Base-by-base conservation (phyloP, 306 rosid species). In the Luffa acutangula region DNA sequence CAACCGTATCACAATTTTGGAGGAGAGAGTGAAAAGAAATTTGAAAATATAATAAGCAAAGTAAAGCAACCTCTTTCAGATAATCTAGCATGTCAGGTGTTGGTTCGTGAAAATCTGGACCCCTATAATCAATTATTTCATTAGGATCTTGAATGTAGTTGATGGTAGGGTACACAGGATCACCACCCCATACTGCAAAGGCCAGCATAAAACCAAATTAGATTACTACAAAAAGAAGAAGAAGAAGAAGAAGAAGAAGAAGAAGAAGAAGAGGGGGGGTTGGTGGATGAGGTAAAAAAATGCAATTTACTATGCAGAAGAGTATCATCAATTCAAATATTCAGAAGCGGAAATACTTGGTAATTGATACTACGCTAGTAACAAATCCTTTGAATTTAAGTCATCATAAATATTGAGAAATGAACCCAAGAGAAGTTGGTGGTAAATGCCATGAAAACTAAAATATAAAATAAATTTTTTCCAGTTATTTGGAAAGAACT, bases 161-260 rank as follows among this genome's bases (percentile, higher is more conserved):
- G 76, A 95, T 86, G 33, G 99, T 95, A 49, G 99, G 99, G 82
- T 95, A 95, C 80, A 95, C 97, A 34, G 97, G 99, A 91, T 95
- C 99, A 56, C 99, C 99, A 46, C 97, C 99, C 99, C 99, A 95
- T 87, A 95, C 99, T 95, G 87, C 85, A 89, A 72, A 86, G 80
- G 82, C 70, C 82, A 89, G 49, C 7, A 67, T 37, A 72, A 71
- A 76, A 78, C 83, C 15, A 74, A 69, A 83, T 59, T 46, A 48
- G 17, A 13, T 49, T 62, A 17, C 57, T 31, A 7, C 51, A 12
- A 33, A 9, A 51, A 34, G 39, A 72, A 14, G 11, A 3, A 4
- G 3, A 36, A 20, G 20, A 57, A 57, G 20, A 20, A 0, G 4
- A 12, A n/a, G n/a, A 51, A 34, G 39, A 72, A 14, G 11, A 3